These are phyloP conservation scores for Buddleja alternifolia DNA, from an alignment of 257 asterid species.

Conservation along the genomic window DNA sequence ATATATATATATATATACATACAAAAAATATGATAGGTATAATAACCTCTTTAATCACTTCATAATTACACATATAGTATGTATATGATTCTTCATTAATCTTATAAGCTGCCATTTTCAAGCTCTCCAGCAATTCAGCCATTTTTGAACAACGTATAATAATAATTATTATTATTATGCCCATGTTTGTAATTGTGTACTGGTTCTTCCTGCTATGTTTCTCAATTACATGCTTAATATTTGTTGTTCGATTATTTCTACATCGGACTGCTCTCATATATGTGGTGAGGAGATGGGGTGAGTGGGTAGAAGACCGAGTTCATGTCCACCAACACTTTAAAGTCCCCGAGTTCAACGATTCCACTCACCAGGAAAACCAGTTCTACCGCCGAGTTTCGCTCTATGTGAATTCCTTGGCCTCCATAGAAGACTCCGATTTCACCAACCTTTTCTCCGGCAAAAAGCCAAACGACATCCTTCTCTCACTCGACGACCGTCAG, in stretches of 20 bases:
- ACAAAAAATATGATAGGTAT: too few species aligned
- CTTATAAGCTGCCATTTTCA: too few species aligned
- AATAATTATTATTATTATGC: too few species aligned
- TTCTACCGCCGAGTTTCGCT: slow-evolving; percentile 53
- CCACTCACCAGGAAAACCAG: slow-evolving; percentile 54
- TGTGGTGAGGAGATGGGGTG: slow-evolving; percentile 47
- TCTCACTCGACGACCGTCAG: slow-evolving; percentile 54
- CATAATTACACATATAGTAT: background rate
- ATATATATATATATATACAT: background rate
- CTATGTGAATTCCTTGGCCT: slow-evolving; percentile 54
- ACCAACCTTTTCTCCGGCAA: slow-evolving; percentile 60
- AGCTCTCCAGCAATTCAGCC: too few species aligned
- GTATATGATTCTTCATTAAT: background rate
- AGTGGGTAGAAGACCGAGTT: slow-evolving; percentile 61
- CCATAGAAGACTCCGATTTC: slow-evolving; percentile 65
- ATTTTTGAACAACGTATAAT: too few species aligned
- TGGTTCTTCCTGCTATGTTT: slow-evolving; percentile 32
- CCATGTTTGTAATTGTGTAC: slow-evolving; percentile 42
- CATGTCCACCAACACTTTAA: slow-evolving; percentile 69
- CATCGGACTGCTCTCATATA: slow-evolving; percentile 72
- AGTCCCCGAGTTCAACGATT: slow-evolving; percentile 63
- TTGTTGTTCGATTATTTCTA: slow-evolving; percentile 51
- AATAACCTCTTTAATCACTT: background rate
- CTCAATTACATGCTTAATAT: slow-evolving; percentile 19
- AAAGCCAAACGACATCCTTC: slow-evolving; percentile 52